Evolutionary conservation across 805 yeast species (phyloP).

Genomic region (Zygotorulaspora danielsina): DNA sequence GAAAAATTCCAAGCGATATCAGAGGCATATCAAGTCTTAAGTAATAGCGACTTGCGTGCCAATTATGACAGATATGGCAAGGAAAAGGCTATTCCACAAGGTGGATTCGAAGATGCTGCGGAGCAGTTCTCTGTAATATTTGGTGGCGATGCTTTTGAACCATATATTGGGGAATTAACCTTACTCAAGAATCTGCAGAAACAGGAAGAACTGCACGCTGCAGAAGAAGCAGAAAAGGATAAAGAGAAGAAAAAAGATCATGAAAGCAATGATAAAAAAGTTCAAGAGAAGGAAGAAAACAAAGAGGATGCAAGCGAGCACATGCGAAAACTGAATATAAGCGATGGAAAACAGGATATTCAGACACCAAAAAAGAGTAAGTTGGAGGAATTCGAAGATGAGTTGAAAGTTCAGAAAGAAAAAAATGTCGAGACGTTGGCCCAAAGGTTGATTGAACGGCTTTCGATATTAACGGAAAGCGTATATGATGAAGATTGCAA

Average conservation of each 20-base stretch:
- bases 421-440: conserved; percentile 61
- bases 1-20: conserved; percentile 55
- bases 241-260: conserved; percentile 38
- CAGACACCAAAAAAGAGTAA: conserved; percentile 44
- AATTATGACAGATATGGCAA: conserved; percentile 74
- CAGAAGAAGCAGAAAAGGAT: conserved; percentile 41
- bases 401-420: conserved; percentile 60
- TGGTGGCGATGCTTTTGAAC: conserved; percentile 86
- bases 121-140: conserved; percentile 68
- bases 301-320: conserved; percentile 5
- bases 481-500: conserved; percentile 58
- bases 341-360: conserved; percentile 26
- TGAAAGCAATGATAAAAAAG: conserved; percentile 35
- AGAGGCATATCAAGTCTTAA: conserved; percentile 75
- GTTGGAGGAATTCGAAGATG: conserved; percentile 67
- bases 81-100: conserved; percentile 63
- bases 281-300: conserved; percentile 17
- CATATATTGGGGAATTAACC: conserved; percentile 84
- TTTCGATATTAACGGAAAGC: conserved; percentile 60
- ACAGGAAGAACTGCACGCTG: conserved; percentile 48
- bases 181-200: conserved; percentile 72
- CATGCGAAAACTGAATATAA: conserved; percentile 9
- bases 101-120: conserved; percentile 71
- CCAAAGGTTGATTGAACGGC: conserved; percentile 50
- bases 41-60: conserved; percentile 57